Conservation (phyloP, 257 asterid species). For the Phtheirospermum japonicum region DNA sequence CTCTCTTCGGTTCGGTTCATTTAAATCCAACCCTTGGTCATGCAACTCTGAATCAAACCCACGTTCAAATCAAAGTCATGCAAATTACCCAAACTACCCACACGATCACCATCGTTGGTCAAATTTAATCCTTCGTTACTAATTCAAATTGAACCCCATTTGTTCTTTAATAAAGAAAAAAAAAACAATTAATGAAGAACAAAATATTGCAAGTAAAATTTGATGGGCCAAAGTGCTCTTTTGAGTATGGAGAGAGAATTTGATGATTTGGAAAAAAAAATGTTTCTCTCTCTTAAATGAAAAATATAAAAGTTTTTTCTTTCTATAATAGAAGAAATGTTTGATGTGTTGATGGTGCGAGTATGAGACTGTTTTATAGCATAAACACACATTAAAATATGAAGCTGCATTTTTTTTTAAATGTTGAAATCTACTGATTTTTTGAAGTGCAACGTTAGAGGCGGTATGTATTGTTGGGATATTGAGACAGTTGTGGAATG, state of each 20-base stretch:
- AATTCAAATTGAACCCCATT: no score
- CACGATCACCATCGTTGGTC: conserved; percentile 25
- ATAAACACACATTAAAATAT: conserved; percentile 1
- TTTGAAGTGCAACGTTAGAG: conserved; percentile 1
- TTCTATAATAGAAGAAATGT: conserved; percentile 11
- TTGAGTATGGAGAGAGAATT: no score
- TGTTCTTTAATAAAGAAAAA: no score
- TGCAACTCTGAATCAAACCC: conserved; percentile 27
- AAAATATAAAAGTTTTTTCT: no score
- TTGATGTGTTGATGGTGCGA: conserved; percentile 26
- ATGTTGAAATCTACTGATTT: conserved; percentile 20
- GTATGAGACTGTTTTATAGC: conserved; percentile 18
- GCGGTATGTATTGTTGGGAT: conserved; percentile 13
- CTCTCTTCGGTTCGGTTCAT: conserved; percentile 24
- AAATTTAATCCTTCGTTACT: no score
- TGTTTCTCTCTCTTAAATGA: no score
- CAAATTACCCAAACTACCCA: conserved; percentile 34
- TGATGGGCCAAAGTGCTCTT: no score
- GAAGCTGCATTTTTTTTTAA: conserved; percentile 13
- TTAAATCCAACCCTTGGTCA: conserved; percentile 1
- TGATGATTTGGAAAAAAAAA: no score
- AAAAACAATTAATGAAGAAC: no score
- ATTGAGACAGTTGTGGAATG: conserved; percentile 1
- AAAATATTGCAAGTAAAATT: no score
- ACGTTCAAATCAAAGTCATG: conserved; percentile 44